A percentile compares a stretch with the other conserved stretches of the same genome.
These are phyloP conservation scores for Microbotryum scabiosae DNA, from an alignment of 1,284 basidiomycete genomes.

Conservation along the genomic window DNA sequence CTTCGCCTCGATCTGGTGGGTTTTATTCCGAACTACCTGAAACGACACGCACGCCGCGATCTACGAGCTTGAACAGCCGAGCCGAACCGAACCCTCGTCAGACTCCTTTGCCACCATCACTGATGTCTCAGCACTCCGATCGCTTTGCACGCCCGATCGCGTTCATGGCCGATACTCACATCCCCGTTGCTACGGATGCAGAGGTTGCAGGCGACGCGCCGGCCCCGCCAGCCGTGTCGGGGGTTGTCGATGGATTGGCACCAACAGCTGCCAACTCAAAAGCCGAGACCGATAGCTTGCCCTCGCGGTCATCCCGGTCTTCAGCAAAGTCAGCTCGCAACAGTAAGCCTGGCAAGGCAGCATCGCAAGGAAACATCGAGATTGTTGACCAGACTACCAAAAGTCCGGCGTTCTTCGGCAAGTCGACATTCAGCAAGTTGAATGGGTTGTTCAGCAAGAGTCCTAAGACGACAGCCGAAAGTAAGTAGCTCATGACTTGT, in stretches of 20 bases:
- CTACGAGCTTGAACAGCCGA: neutral
- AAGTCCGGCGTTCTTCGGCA: constrained; percentile 20
- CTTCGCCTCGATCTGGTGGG: too few relatives aligned
- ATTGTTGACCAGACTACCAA: constrained; percentile 2
- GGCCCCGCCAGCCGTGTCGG: neutral
- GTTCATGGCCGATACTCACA: neutral
- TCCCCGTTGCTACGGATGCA: neutral
- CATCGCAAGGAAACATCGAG: neutral
- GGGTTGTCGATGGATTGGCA: neutral
- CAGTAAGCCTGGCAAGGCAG: neutral
- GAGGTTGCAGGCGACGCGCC: neutral
- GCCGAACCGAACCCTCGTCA: constrained; percentile 2
- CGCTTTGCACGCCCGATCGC: neutral
- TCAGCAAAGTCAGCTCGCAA: too few relatives aligned
- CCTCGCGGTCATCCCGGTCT: too few relatives aligned
- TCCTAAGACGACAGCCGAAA: too few relatives aligned
- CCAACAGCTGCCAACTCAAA: too few relatives aligned
- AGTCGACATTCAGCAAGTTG: constrained; percentile 9
- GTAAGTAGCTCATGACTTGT: too few relatives aligned
- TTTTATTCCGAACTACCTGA: too few relatives aligned
- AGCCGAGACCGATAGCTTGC: too few relatives aligned
- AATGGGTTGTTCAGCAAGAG: constrained; percentile 16
- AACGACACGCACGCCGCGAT: neutral
- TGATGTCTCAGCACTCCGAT: constrained; percentile 3
- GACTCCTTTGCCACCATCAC: constrained; percentile 22